Base-by-base conservation (phyloP, 2,329 filamentous ascomycete species). In the Periconia sp. region DNA sequence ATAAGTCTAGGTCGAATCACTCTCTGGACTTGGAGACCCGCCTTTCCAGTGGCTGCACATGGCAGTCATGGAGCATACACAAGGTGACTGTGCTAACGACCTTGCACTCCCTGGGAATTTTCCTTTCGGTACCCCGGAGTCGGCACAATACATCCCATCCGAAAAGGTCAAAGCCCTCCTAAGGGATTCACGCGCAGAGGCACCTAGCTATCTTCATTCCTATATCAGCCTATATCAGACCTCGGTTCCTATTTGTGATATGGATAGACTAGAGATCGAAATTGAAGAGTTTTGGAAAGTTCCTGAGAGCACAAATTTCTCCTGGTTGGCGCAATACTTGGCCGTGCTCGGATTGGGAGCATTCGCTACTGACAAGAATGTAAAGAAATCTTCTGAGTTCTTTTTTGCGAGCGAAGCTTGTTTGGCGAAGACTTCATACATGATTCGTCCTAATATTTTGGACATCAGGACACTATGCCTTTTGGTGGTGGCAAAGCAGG, bases 381-480 rank as follows among this genome's bases (percentile, higher is more conserved):
- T 38, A 8, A 16, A 31, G 2, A 9, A 22, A n/a, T 42, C 54
- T n/a, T 28, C 39, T 4, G 47, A 49, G 4, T 52, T 54, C 13
- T 55, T 59, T 21, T 54, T 50, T 24, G 54, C 57, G 19, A 44
- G 45, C 23, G 56, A 59, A 46, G 54, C 56, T 23, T 61, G 57
- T 31, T 19, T 61, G 16, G 42, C 54, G 1, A 53, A 46, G 32
- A 58, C 56, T 4, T 43, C 52, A 12, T 59, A 52, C 41, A 53
- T 58, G 50, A 52, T 48, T 35, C 52, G 46, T 16, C 50, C 57
- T 9, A 55, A 38, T 9, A 40, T 48, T 7, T 31, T 36, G 0
- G 46, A 39, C 5, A 48, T 61, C 9, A 41, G 46, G 12, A 56
- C 56, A 3, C 33, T 61, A 5, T 56, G 52, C 19, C 38, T 61